Evolutionary conservation across 2,329 filamentous ascomycete genomes (phyloP).

Genomic region (Diaporthe destruens): DNA sequence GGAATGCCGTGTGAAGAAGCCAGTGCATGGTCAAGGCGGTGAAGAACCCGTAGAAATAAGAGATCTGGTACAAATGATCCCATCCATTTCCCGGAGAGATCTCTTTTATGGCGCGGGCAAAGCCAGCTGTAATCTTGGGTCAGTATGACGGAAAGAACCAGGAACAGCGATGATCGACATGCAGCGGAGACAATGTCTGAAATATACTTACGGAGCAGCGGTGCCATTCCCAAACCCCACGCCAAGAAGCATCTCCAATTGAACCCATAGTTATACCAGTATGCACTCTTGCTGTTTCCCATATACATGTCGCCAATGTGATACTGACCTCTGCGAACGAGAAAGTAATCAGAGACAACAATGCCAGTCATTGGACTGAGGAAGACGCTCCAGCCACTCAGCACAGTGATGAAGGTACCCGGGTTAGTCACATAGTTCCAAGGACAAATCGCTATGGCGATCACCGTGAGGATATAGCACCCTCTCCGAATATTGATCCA

Average conservation of each 20-base stretch:
- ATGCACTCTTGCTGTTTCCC: conserved; percentile 52
- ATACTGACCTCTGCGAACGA: conserved; percentile 54
- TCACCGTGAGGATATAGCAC: conserved; percentile 55
- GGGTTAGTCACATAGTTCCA: conserved; percentile 57
- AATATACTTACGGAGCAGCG: conserved; percentile 47
- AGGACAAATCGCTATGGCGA: conserved; percentile 57
- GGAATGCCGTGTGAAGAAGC: conserved; percentile 44
- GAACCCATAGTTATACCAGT: conserved; percentile 58
- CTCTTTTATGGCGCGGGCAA: conserved; percentile 45
- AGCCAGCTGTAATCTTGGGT: conserved; percentile 43
- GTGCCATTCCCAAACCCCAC: conserved; percentile 55
- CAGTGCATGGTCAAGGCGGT: conserved; percentile 45
- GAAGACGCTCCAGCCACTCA: conserved; percentile 57
- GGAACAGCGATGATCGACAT: too few relatives aligned
- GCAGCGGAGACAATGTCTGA: neutral
- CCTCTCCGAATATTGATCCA: conserved; percentile 64
- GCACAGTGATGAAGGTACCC: conserved; percentile 55
- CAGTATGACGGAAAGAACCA: neutral
- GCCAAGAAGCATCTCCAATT: conserved; percentile 59
- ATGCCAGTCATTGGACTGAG: conserved; percentile 61
- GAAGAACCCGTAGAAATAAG: conserved; percentile 50
- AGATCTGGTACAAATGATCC: conserved; percentile 50
- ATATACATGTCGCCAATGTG: conserved; percentile 60
- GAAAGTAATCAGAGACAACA: conserved; percentile 59
- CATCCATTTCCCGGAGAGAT: conserved; percentile 44